Percentiles rank a stretch among this genome's conserved stretches.
These are phyloP conservation scores for Backusella tarrabulga DNA, from an alignment of 192 early-diverging fungal species.

Conservation along the genomic window DNA sequence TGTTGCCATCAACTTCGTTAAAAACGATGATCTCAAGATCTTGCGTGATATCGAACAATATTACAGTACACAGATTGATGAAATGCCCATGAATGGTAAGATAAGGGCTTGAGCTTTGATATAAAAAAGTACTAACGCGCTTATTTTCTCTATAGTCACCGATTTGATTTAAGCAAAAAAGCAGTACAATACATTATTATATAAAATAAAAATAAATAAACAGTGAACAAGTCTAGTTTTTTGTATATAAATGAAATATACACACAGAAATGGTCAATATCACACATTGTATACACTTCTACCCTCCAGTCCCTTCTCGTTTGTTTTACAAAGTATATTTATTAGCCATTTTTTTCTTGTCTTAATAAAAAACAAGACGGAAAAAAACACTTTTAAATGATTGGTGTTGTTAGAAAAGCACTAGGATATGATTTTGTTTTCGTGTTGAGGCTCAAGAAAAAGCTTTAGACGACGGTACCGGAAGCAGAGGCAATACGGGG, in stretches of 20 bases:
- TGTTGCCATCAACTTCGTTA: slow-evolving; percentile 99
- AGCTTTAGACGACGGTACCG: slow-evolving; percentile 65
- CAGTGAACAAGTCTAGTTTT: background rate
- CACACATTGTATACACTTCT: background rate
- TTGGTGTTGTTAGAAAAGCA: background rate
- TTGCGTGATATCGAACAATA: slow-evolving; percentile 98
- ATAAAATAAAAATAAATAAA: slow-evolving; percentile 6
- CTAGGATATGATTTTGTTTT: background rate
- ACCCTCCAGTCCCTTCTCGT: background rate
- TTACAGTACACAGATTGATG: slow-evolving; percentile 96
- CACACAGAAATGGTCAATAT: background rate
- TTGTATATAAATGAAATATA: background rate
- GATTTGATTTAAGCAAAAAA: slow-evolving; percentile 12
- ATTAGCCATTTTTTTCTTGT: background rate
- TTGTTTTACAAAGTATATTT: slow-evolving; percentile 3
- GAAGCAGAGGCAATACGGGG: slow-evolving; percentile 96
- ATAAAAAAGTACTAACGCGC: background rate
- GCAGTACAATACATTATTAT: background rate
- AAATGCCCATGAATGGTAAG: slow-evolving; percentile 84
- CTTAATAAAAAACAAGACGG: background rate
- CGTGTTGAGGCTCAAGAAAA: background rate
- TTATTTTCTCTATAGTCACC: background rate
- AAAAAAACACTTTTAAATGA: background rate
- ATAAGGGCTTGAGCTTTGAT: background rate
- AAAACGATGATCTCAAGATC: slow-evolving; percentile 89